Base-by-base conservation (phyloP, 164 flowering plant genomes). In the Liriodendron chinense region DNA sequence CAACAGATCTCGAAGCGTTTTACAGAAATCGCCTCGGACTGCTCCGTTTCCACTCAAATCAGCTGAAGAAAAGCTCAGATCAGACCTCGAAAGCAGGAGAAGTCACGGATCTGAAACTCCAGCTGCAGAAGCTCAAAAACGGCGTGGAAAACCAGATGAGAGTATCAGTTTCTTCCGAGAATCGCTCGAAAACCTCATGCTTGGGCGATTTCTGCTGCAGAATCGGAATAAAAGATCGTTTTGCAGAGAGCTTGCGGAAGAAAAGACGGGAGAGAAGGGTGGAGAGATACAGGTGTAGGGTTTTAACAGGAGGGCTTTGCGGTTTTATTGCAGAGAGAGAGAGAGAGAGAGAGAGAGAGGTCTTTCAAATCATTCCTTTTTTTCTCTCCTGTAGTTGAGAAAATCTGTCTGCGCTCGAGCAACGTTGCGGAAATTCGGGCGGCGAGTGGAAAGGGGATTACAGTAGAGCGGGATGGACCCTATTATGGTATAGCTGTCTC, bases 401-500 rank as follows among this genome's bases (percentile, higher is more conserved):
- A 87, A 87, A 77, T 75, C 75, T 84, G 92, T 85, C 88, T 87
- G 90, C 65, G 23, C 59, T 53, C 16, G 65, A 86, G 86, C 89
- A 85, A 77, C 75, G 84, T 82, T 72, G 91, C 94, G 87, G 79
- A 87, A 84, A 83, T 88, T 88, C 83, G 88, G 91, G 94, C 79
- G 78, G 78, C 78, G 72, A 48, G 66, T 23, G 59, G 23, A 63
- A 70, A 73, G 12, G 53, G 79, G 76, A 78, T 34, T 4, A 34
- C 5, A 68, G 76, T 73, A 56, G 21, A 12, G 53, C 2, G 20
- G 50, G 21, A 9, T 7, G 13, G 59, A 16, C 18, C 8, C 3
- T 12, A 53, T 25, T 10, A 1, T 9, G 59, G 59, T 10, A 53
- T 2, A 53, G 59, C 43, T 34, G 43, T 34, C 43, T 34, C 43